phyloP scores from a whole-genome alignment of 345 rosid species.

The Rhodamnia argentea region DNA sequence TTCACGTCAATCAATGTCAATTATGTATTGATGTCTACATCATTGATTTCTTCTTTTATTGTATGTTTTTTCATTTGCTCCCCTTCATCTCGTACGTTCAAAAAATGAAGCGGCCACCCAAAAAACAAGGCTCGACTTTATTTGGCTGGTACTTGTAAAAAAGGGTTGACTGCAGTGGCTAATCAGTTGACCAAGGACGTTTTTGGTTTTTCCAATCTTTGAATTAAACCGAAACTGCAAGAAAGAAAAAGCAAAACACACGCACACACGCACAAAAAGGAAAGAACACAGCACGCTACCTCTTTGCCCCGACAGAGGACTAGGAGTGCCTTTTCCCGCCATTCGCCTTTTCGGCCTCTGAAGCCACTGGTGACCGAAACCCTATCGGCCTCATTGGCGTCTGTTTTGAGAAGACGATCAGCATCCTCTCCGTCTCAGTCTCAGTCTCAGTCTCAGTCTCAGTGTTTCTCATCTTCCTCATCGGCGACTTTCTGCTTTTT shows the following conservation, averaged over 20 bases:
- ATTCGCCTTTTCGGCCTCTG: not conserved
- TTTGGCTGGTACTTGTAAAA: not conserved
- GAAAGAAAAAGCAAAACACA: too few relatives aligned
- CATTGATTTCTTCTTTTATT: not conserved
- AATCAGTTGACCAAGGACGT: too few relatives aligned
- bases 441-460: not conserved
- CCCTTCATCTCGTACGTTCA: not conserved
- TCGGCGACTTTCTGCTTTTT: not conserved
- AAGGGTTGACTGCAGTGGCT: too few relatives aligned
- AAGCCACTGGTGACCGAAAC: not conserved
- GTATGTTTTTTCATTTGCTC: not conserved
- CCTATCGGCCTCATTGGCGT: not conserved
- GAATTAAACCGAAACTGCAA: not conserved
- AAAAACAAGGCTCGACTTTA: not conserved
- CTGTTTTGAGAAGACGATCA: not conserved
- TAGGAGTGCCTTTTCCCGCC: not conserved
- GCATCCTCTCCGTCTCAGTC: not conserved
- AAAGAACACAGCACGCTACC: not conserved
- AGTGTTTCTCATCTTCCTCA: not conserved
- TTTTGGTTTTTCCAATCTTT: too few relatives aligned
- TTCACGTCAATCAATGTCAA: too few relatives aligned
- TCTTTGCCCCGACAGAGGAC: not conserved
- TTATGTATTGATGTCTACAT: not conserved
- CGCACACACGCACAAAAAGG: too few relatives aligned
- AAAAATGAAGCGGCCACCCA: not conserved